These are phyloP conservation scores for Phialophora macrospora DNA, from an alignment of 2,329 filamentous ascomycete genomes.

Conservation along the genomic window DNA sequence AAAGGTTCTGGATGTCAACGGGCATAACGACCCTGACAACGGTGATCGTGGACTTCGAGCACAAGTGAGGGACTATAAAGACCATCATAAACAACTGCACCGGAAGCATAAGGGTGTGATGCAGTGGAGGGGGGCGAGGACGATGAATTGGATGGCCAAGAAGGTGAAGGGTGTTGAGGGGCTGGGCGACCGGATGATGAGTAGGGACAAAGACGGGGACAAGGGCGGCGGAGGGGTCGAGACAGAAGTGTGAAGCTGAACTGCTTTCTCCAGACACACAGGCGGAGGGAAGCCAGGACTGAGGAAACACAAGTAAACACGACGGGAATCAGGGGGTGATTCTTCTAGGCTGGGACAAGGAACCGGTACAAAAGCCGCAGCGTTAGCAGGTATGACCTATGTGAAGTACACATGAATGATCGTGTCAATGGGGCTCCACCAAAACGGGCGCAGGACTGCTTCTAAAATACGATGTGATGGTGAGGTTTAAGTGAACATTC, in stretches of 20 bases:
- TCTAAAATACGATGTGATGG: background rate
- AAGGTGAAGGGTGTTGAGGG: constrained; percentile 59
- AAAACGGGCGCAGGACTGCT: background rate
- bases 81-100: constrained; percentile 71
- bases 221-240: constrained; percentile 61
- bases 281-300: background rate
- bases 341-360: background rate
- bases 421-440: background rate
- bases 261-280: background rate
- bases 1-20: constrained; percentile 29
- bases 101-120: constrained; percentile 71
- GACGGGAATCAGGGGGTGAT: background rate
- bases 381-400: background rate
- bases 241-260: constrained; percentile 64
- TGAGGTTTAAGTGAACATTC: background rate
- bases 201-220: constrained; percentile 59
- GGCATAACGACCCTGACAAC: constrained; percentile 38
- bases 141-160: constrained; percentile 63
- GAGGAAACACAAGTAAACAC: background rate
- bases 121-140: constrained; percentile 70
- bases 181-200: constrained; percentile 55
- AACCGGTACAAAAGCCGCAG: background rate
- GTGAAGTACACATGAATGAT: background rate
- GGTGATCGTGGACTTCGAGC: constrained; percentile 37
- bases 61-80: constrained; percentile 68